These are phyloP conservation scores for Russula emetica DNA, from an alignment of 768 basidiomycete species.

Conservation along the genomic window DNA sequence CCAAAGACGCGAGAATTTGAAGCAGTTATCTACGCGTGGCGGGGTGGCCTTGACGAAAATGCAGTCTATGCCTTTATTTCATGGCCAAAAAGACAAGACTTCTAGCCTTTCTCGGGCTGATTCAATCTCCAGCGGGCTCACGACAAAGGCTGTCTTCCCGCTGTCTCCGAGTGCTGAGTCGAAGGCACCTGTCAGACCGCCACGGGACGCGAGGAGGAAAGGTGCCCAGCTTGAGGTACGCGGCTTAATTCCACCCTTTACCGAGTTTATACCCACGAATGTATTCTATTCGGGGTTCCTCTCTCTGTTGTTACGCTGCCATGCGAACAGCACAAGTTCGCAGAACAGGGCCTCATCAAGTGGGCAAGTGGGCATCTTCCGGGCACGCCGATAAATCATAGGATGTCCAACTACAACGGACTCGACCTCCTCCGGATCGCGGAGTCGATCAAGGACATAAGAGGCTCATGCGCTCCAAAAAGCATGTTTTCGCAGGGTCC, in stretches of 20 bases:
- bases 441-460: constrained; percentile 67
- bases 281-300: constrained; percentile 5
- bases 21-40: constrained; percentile 72
- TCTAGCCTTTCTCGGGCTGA: constrained; percentile 41
- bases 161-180: constrained; percentile 27
- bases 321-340: constrained; percentile 26
- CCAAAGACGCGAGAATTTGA: constrained; percentile 75
- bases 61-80: constrained; percentile 37
- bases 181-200: constrained; percentile 58
- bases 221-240: constrained; percentile 33
- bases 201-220: constrained; percentile 54
- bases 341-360: constrained; percentile 56
- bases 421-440: constrained; percentile 78
- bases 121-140: constrained; percentile 44
- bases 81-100: constrained; percentile 36
- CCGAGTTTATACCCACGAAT: background rate
- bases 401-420: constrained; percentile 52
- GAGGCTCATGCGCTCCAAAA: constrained; percentile 69
- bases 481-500: constrained; percentile 65
- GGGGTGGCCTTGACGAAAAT: constrained; percentile 63
- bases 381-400: constrained; percentile 49
- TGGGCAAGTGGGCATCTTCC: constrained; percentile 91
- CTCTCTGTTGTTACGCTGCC: constrained; percentile 4
- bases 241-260: background rate
- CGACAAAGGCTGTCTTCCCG: constrained; percentile 7